Base-by-base conservation (phyloP, 2,329 filamentous ascomycete genomes). In the Didymellaceae sp. region DNA sequence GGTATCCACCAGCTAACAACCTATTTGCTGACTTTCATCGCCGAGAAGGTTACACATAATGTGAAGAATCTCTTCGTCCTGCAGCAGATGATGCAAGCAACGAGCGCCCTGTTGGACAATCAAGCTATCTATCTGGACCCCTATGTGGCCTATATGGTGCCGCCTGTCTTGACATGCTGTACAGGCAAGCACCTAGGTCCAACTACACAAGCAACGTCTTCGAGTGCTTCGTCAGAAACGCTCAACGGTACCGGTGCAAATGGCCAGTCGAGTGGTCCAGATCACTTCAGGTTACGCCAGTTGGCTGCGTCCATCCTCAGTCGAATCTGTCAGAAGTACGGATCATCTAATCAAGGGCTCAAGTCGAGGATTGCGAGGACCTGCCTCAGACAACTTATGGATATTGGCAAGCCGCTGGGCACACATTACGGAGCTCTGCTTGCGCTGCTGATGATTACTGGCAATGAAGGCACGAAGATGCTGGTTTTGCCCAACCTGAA, bases 11-110 rank as follows among this genome's bases (percentile, higher is more conserved):
- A 99, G 74, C 84, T 99, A 8, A 86, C 96, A 21, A 94, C 94
- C 0, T 99, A 99, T 75, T 97, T 97, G 65, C 88, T 96, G 52
- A 91, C 95, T 71, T 97, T 96, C 73, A 89, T 97, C 65, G 88
- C 91, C 16, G 93, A 97, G 72, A 94, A 96, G 74, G 91, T 99
- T 41, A 97, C 94, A 1, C 94, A 99, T 72, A 89, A 87, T 61
- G 82, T 96, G 58, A 92, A 96, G 75, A 90, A 96, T 71, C 82
- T 92, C 2, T 97, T 97, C 70, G 85, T 91, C 5, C 80, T 99
- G 17, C 87, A 86, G 16, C 91, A 95, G 72, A 94, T 96, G 85
- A 93, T 99, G 88, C 87, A 91, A 65, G 84, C 97, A 53, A 87
- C 90, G 1, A 84, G 89, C 40, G 90, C 93, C 2, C 79, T 99